phyloP scores from a whole-genome alignment of 2,329 filamentous ascomycete genomes.

The Monilinia laxa region DNA sequence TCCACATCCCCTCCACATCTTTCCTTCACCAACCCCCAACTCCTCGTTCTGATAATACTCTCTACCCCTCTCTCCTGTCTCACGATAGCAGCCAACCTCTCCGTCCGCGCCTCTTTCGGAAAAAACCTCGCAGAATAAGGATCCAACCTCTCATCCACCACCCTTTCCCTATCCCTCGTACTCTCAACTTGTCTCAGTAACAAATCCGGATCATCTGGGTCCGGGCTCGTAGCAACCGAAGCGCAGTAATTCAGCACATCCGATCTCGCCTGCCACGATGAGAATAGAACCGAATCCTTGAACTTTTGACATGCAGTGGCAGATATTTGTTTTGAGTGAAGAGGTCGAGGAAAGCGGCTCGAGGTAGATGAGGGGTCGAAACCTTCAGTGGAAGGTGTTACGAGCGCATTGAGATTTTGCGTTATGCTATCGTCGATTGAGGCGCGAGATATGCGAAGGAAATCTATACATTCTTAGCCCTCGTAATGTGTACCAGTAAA shows the following conservation, averaged over 20 bases:
- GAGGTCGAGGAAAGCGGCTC: constrained; percentile 54
- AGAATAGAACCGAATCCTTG: constrained; percentile 76
- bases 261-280: constrained; percentile 79
- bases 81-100: constrained; percentile 71
- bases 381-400: constrained; percentile 67
- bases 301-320: constrained; percentile 66
- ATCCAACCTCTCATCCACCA: constrained; percentile 86
- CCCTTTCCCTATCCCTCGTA: constrained; percentile 65
- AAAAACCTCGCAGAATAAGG: constrained; percentile 88
- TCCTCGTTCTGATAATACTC: constrained; percentile 74
- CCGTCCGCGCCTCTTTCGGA: constrained; percentile 74
- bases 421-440: constrained; percentile 91
- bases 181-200: constrained; percentile 68
- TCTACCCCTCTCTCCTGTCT: constrained; percentile 76
- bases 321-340: constrained; percentile 55
- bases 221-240: constrained; percentile 79
- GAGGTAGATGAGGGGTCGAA: constrained; percentile 82
- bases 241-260: constrained; percentile 89
- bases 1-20: constrained; percentile 63
- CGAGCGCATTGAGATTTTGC: constrained; percentile 86
- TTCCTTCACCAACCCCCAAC: constrained; percentile 76
- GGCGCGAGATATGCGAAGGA: constrained; percentile 79
- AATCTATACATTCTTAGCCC: constrained; percentile 59
- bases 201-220: constrained; percentile 81
- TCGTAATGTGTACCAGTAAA: neutral